Percentiles rank a stretch among this genome's conserved stretches.
These are phyloP conservation scores for Blumeria hordei DNA, from an alignment of 2,329 filamentous ascomycete genomes.

Conservation along the genomic window DNA sequence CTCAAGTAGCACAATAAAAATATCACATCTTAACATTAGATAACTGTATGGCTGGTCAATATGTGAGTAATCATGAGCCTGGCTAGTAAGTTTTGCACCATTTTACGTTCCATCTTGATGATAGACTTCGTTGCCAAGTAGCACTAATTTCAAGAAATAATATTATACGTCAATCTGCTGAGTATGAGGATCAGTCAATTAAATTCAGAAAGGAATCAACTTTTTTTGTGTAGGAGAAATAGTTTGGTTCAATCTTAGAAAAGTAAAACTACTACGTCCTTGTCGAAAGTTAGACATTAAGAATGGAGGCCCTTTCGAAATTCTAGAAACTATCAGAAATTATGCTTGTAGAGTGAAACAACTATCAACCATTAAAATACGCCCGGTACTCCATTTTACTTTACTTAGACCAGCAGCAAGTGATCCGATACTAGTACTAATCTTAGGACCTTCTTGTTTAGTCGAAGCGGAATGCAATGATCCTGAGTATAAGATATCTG, in stretches of 20 bases:
- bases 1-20: no score
- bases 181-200: background rate
- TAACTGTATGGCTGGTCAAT: no score
- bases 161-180: background rate
- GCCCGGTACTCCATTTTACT: constrained; percentile 1
- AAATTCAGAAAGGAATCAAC: background rate
- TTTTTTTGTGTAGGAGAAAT: background rate
- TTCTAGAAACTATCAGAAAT: background rate
- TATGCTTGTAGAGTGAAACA: background rate
- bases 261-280: background rate
- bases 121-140: no score
- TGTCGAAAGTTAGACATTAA: background rate
- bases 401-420: background rate
- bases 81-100: no score
- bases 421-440: background rate
- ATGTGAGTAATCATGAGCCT: no score
- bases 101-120: no score
- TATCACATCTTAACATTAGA: no score
- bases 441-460: background rate
- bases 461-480: background rate
- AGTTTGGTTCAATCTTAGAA: background rate
- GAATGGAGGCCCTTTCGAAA: constrained; percentile 1
- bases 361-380: background rate
- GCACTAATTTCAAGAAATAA: background rate
- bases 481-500: background rate